Conservation (phyloP, 805 yeast species). For the Tetrapisispora fleetii region DNA sequence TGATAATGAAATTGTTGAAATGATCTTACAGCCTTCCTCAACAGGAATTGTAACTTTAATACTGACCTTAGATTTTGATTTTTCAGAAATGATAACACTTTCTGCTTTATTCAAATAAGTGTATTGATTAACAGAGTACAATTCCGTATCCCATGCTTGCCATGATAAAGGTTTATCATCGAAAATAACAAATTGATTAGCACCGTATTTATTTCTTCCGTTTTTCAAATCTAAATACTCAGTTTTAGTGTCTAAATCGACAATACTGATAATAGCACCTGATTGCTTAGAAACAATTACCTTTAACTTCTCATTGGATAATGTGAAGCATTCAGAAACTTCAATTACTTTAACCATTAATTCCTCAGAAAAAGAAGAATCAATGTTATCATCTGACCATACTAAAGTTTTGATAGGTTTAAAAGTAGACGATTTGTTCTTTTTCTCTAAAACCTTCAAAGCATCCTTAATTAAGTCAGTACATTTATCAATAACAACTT, state of each 20-base stretch:
- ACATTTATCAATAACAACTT: constrained; percentile 43
- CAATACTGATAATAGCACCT: constrained; percentile 53
- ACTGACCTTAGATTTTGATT: constrained; percentile 48
- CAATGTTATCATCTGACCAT: constrained; percentile 35
- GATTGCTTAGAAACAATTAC: constrained; percentile 47
- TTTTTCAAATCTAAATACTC: constrained; percentile 56
- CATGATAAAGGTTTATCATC: constrained; percentile 85
- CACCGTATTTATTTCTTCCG: constrained; percentile 51
- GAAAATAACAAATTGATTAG: constrained; percentile 71
- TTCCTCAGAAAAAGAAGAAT: constrained; percentile 28
- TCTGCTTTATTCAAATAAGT: constrained; percentile 34
- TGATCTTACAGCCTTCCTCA: constrained; percentile 47
- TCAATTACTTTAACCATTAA: constrained; percentile 5
- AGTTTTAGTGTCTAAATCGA: constrained; percentile 46
- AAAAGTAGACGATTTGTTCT: constrained; percentile 3
- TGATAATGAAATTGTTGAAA: constrained; percentile 59
- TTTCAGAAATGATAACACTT: constrained; percentile 29
- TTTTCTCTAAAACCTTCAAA: constrained; percentile 33
- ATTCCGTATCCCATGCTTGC: constrained; percentile 98
- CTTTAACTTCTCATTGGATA: constrained; percentile 52
- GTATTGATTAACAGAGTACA: constrained; percentile 70
- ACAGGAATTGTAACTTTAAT: constrained; percentile 53
- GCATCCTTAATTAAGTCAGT: constrained; percentile 44
- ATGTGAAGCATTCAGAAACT: constrained; percentile 34
- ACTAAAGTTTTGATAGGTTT: constrained; percentile 45